Conservation (phyloP, 441 rosid genomes). For the Gossypium aridum region DNA sequence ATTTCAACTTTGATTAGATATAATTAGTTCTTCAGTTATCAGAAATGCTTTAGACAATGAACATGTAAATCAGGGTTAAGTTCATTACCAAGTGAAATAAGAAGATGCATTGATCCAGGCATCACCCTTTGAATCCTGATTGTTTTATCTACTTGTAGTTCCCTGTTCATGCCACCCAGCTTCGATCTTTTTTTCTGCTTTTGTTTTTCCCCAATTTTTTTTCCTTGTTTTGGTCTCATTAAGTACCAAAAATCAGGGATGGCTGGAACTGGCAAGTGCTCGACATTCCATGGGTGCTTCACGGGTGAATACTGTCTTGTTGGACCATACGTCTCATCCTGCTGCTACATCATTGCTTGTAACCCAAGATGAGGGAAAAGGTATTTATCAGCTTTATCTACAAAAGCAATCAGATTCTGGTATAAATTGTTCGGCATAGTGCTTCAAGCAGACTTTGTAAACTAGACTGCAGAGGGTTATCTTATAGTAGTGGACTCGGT, state of each 20-base stretch:
- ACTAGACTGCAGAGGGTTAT: neutral
- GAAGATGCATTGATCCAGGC: neutral
- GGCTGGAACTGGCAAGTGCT: conserved; percentile 89
- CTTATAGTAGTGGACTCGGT: neutral
- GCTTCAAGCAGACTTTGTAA: neutral
- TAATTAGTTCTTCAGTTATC: neutral
- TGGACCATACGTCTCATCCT: conserved; percentile 67
- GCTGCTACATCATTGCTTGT: conserved; percentile 69
- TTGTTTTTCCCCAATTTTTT: neutral
- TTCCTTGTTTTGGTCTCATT: neutral
- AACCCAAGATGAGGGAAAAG: conserved; percentile 29
- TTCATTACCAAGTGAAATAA: neutral
- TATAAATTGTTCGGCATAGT: neutral
- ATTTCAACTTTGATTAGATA: neutral
- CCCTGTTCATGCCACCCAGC: neutral
- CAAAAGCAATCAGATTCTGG: neutral
- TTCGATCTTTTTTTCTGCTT: neutral
- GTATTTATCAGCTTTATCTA: conserved; percentile 6
- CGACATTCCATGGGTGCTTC: conserved; percentile 88
- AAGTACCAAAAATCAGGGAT: conserved; percentile 46
- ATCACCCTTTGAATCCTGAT: neutral
- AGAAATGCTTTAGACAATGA: neutral
- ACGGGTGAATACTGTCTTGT: conserved; percentile 59
- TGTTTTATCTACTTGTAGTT: neutral
- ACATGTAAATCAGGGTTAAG: neutral